phyloP scores from a whole-genome alignment of 805 yeast genomes.

The Soucietia sequanensis region DNA sequence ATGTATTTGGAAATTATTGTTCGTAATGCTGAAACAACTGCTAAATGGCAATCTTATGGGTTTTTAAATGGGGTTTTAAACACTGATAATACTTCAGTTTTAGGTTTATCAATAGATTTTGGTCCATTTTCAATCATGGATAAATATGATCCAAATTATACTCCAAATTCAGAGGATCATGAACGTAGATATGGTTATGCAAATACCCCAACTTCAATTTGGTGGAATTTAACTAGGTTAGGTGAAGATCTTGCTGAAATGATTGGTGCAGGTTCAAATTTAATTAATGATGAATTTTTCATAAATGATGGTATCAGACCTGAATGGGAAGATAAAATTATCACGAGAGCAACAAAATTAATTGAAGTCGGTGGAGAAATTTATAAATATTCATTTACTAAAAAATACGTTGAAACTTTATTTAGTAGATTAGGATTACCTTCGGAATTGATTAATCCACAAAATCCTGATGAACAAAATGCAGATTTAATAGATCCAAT shows the following conservation, averaged over 20 bases:
- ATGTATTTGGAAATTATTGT: conserved; percentile 68
- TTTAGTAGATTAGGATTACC: conserved; percentile 68
- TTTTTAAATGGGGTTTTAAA: conserved; percentile 92
- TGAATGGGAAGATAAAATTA: conserved; percentile 51
- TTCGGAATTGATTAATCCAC: conserved; percentile 28
- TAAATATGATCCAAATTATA: conserved; percentile 71
- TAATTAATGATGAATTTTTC: conserved; percentile 44
- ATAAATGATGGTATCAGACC: conserved; percentile 42
- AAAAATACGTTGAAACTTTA: conserved; percentile 55
- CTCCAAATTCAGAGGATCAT: conserved; percentile 89
- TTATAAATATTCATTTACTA: conserved; percentile 61
- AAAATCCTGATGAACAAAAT: conserved; percentile 37
- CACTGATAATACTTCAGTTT: conserved; percentile 89
- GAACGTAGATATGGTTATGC: conserved; percentile 68
- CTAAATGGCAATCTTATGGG: conserved; percentile 89
- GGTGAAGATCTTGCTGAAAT: conserved; percentile 84
- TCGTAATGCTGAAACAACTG: conserved; percentile 76
- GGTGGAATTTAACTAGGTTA: conserved; percentile 89
- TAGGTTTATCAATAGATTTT: conserved; percentile 86
- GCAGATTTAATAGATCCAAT: conserved; percentile 55
- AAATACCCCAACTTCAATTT: conserved; percentile 82
- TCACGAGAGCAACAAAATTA: conserved; percentile 60
- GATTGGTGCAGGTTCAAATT: conserved; percentile 65
- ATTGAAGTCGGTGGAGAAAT: conserved; percentile 65
- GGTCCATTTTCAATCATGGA: conserved; percentile 96